These are phyloP conservation scores for Nepenthes alata DNA, from an alignment of 179 eudicot genomes.

Conservation along the genomic window DNA sequence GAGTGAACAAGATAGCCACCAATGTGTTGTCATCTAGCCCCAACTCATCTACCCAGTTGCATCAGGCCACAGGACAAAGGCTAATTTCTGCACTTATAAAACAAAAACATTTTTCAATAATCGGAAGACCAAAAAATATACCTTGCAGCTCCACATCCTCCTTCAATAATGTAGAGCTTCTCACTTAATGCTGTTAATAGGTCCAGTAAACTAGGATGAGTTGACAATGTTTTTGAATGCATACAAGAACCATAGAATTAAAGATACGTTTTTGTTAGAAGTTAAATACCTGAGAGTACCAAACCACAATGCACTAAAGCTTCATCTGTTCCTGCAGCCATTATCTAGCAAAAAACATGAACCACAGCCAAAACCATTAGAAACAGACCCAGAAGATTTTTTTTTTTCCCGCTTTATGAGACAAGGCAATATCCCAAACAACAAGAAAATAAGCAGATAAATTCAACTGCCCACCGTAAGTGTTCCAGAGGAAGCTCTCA, in stretches of 20 bases:
- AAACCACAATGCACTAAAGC: conserved; percentile 65
- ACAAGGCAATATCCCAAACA: not conserved
- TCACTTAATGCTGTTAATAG: conserved; percentile 72
- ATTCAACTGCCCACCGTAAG: conserved; percentile 54
- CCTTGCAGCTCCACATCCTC: conserved; percentile 99
- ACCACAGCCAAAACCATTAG: not conserved
- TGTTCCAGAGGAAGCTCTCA: conserved; percentile 75
- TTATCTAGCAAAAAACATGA: conserved; percentile 38
- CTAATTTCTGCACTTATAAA: not conserved
- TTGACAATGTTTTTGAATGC: not conserved
- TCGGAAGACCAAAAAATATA: conserved; percentile 14
- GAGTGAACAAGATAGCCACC: too few species aligned
- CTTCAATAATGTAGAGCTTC: conserved; percentile 84
- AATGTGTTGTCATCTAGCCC: too few species aligned
- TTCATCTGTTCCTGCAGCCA: conserved; percentile 89
- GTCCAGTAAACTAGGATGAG: not conserved
- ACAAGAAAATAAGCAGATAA: not conserved
- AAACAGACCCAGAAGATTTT: conserved; percentile 2
- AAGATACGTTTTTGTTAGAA: not conserved
- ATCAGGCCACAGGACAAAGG: too few species aligned
- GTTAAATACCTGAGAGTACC: conserved; percentile 68
- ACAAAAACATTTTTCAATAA: not conserved
- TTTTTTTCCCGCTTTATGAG: not conserved
- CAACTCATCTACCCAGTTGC: too few species aligned
- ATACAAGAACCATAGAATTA: conserved; percentile 5